These are phyloP conservation scores for Senna siamea DNA, from an alignment of 306 rosid species.

Conservation along the genomic window DNA sequence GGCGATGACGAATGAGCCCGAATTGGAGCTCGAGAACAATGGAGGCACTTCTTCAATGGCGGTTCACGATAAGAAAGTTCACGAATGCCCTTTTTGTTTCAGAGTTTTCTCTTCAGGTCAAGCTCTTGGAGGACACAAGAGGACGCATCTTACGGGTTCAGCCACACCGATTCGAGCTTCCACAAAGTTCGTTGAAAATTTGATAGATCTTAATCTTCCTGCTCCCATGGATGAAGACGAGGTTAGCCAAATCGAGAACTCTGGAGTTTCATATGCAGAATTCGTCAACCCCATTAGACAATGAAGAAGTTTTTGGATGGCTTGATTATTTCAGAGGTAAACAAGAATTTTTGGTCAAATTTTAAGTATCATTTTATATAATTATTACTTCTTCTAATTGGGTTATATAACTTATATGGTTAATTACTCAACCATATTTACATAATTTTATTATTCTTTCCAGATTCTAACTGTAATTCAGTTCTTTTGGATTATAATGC, in stretches of 20 bases:
- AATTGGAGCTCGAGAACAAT: constrained; percentile 32
- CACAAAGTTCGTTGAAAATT: constrained; percentile 42
- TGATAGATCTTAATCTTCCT: constrained; percentile 93
- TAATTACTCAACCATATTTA: constrained; percentile 16
- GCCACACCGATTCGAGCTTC: constrained; percentile 25
- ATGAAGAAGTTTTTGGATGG: constrained; percentile 25
- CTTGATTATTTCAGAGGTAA: constrained; percentile 49
- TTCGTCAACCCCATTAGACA: constrained; percentile 54
- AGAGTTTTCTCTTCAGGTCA: constrained; percentile 91
- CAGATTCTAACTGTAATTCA: constrained; percentile 53
- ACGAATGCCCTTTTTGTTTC: constrained; percentile 82
- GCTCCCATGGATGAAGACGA: constrained; percentile 79
- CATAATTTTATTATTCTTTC: constrained; percentile 28
- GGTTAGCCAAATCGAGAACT: constrained; percentile 65
- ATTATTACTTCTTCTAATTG: constrained; percentile 35
- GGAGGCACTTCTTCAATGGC: constrained; percentile 6
- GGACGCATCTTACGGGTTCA: constrained; percentile 75
- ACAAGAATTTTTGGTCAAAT: constrained; percentile 59
- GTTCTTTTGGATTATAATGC: constrained; percentile 39
- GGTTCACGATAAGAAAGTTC: constrained; percentile 51
- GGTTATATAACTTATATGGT: constrained; percentile 23
- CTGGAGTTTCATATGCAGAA: constrained; percentile 86
- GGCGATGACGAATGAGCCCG: constrained; percentile 7
- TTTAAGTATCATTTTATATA: constrained; percentile 32
- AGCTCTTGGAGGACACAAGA: constrained; percentile 96